Percentiles rank a stretch among this genome's conserved stretches.
phyloP scores from a whole-genome alignment of 306 rosid species.

The Luffa aegyptiaca region DNA sequence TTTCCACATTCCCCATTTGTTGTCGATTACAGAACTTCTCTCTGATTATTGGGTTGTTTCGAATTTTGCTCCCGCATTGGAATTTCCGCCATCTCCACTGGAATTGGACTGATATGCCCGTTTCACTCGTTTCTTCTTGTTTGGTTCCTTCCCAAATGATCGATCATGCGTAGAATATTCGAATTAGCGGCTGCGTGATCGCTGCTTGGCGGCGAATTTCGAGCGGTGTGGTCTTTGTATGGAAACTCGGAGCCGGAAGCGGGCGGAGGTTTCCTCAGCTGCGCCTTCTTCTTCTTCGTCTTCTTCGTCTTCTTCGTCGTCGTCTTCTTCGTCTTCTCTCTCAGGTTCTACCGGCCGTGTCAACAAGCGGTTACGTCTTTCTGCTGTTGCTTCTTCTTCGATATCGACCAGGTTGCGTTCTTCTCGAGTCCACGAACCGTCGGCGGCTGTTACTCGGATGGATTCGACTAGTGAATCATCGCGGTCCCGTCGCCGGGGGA shows the following conservation, averaged over 20 bases:
- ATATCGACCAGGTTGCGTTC: constrained; percentile 64
- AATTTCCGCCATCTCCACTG: no score
- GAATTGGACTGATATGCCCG: not conserved
- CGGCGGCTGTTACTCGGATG: constrained; percentile 34
- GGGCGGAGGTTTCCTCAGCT: constrained; percentile 99
- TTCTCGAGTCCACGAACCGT: constrained; percentile 28
- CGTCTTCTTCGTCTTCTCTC: constrained; percentile 68
- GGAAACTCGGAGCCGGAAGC: constrained; percentile 99
- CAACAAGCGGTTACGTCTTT: constrained; percentile 56
- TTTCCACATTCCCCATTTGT: no score
- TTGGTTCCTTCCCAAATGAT: constrained; percentile 3
- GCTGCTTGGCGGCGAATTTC: constrained; percentile 57
- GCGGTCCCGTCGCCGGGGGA: constrained; percentile 70
- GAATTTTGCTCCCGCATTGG: no score
- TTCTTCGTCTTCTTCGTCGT: not conserved
- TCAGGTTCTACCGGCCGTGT: constrained; percentile 60
- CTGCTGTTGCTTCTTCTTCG: constrained; percentile 24
- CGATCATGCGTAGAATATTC: constrained; percentile 6
- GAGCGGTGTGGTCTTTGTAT: constrained; percentile 90
- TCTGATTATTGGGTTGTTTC: no score
- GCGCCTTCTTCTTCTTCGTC: constrained; percentile 81
- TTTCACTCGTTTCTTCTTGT: not conserved
- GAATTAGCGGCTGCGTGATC: constrained; percentile 34
- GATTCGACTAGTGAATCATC: constrained; percentile 72
- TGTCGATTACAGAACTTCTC: no score